Evolutionary conservation across 129 eudicot genomes (phyloP).

Genomic region (Gnaphalium uliginosum): DNA sequence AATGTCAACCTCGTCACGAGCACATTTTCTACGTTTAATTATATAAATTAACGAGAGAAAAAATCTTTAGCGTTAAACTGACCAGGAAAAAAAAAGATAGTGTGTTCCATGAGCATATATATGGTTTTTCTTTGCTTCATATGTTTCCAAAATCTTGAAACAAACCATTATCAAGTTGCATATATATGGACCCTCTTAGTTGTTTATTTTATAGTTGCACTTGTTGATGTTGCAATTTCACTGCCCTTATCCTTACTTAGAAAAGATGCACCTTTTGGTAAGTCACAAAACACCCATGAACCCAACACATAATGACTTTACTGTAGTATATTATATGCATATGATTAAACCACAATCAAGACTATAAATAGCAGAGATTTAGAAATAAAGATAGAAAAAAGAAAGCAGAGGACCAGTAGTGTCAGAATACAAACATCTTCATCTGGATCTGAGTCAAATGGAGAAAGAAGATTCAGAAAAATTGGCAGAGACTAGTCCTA

Average conservation of each 20-base stretch:
- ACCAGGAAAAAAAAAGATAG: not conserved
- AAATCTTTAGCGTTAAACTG: not conserved
- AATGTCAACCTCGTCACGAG: not conserved
- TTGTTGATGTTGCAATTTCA: conserved; percentile 25
- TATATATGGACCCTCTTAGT: conserved; percentile 17
- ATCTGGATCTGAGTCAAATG: conserved; percentile 41
- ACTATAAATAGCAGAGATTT: conserved; percentile 9
- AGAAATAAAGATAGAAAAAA: not conserved
- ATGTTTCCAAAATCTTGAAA: conserved; percentile 28
- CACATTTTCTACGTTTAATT: not conserved
- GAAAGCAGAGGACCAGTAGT: conserved; percentile 6
- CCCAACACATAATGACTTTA: conserved; percentile 19
- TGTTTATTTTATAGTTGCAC: conserved; percentile 24
- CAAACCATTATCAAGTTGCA: conserved; percentile 32
- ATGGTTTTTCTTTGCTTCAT: conserved; percentile 41
- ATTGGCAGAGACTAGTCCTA: conserved; percentile 30
- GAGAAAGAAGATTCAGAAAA: conserved; percentile 35
- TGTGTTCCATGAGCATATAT: too few relatives aligned
- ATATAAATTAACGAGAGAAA: not conserved
- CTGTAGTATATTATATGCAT: conserved; percentile 11
- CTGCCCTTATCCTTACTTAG: conserved; percentile 33
- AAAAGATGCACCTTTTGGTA: conserved; percentile 25
- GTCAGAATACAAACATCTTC: conserved; percentile 21
- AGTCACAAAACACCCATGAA: conserved; percentile 27
- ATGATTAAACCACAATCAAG: conserved; percentile 11